phyloP scores from a whole-genome alignment of 1,284 basidiomycete genomes.

The Apiotrichum domesticum region DNA sequence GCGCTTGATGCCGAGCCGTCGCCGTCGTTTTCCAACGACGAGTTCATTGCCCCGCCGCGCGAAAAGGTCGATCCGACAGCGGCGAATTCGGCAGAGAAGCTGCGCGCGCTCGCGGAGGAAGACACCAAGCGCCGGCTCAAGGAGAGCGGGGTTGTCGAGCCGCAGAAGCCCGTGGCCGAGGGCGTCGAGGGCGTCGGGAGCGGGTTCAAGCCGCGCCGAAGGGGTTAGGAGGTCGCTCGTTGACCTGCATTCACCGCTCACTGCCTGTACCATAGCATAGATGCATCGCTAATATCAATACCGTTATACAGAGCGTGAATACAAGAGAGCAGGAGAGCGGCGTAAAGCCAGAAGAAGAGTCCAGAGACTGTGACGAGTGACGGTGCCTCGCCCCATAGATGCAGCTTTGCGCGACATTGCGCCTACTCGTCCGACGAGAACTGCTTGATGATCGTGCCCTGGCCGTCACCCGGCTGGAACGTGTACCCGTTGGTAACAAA shows the following conservation, averaged over 20 bases:
- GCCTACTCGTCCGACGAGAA: slow-evolving; percentile 19
- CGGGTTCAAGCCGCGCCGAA: slow-evolving; percentile 2
- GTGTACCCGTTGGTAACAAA: slow-evolving; percentile 90
- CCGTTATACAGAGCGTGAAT: slow-evolving; percentile 2
- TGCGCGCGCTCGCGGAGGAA: slow-evolving; percentile 36
- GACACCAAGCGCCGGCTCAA: slow-evolving; percentile 38
- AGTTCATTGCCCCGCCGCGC: slow-evolving; percentile 22
- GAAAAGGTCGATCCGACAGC: slow-evolving; percentile 27
- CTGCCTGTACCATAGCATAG: not conserved
- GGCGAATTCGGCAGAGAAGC: slow-evolving; percentile 22
- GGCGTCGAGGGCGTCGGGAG: slow-evolving; percentile 8
- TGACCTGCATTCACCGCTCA: not conserved
- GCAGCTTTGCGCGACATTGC: no score
- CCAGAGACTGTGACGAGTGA: no score
- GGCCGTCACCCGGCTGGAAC: slow-evolving; percentile 23
- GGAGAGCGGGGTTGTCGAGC: slow-evolving; percentile 22
- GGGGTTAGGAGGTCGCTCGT: no score
- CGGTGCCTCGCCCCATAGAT: no score
- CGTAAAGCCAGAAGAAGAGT: not conserved
- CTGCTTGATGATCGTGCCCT: slow-evolving; percentile 37
- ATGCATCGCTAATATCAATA: slow-evolving; percentile 1
- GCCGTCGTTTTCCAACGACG: not conserved
- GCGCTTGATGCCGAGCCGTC: not conserved
- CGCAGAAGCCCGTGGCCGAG: not conserved
- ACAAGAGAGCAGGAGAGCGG: not conserved